Conservation (phyloP, 345 rosid species). For the Excoecaria cochinchinensis region DNA sequence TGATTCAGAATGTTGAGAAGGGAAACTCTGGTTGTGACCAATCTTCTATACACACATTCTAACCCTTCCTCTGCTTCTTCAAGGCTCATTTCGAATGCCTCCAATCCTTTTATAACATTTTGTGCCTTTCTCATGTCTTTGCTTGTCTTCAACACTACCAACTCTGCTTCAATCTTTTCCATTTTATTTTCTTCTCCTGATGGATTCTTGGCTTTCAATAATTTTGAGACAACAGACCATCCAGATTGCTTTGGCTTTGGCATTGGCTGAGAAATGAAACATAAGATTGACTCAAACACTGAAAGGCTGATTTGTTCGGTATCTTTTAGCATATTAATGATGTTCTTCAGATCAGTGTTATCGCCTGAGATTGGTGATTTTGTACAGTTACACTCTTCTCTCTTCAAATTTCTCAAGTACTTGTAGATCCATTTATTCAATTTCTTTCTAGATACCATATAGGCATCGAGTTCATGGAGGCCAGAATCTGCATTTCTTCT, state of each 20-base stretch:
- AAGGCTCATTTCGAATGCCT: conserved; percentile 9
- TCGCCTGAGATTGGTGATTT: background rate
- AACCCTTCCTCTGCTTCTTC: conserved; percentile 8
- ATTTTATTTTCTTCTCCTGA: conserved; percentile 6
- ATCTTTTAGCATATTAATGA: conserved; percentile 10
- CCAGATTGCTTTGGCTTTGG: conserved; percentile 13
- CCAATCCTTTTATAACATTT: conserved; percentile 11
- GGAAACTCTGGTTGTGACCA: conserved; percentile 17
- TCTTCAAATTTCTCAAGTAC: conserved; percentile 7
- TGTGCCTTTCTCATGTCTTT: background rate
- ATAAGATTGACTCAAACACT: conserved; percentile 20
- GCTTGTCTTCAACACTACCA: background rate
- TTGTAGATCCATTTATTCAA: conserved; percentile 1
- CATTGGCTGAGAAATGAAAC: background rate
- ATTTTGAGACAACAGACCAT: conserved; percentile 20
- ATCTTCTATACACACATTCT: conserved; percentile 4
- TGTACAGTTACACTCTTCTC: background rate
- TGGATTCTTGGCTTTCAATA: conserved; percentile 13
- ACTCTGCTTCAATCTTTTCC: background rate
- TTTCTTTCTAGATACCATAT: background rate
- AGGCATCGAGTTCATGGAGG: conserved; percentile 4
- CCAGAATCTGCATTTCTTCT: background rate
- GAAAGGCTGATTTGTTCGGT: conserved; percentile 14
- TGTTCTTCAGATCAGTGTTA: background rate
- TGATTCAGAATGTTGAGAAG: conserved; percentile 6